Evolutionary conservation across 192 early-diverging fungal genomes (phyloP).

Genomic region (Coemansia reversa): DNA sequence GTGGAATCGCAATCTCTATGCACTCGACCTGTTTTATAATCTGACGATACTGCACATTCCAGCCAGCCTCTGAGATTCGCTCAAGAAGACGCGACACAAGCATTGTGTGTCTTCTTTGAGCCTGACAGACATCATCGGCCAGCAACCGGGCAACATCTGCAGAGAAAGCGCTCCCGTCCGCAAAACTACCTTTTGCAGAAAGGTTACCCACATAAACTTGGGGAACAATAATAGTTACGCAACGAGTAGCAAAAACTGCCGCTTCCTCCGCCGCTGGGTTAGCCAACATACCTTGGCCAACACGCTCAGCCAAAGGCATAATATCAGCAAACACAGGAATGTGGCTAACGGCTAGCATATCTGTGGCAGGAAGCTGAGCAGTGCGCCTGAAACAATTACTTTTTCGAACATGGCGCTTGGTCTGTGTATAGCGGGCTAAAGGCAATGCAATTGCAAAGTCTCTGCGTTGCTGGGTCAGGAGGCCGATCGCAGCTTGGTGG

Average conservation of each 20-base stretch:
- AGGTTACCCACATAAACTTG: constrained; percentile 16
- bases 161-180: constrained; percentile 1
- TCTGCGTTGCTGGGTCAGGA: constrained; percentile 36
- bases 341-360: neutral
- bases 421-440: neutral
- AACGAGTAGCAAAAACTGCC: constrained; percentile 20
- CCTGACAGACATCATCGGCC: constrained; percentile 12
- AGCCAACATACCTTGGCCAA: neutral
- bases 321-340: neutral
- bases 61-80: constrained; percentile 32
- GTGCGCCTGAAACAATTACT: neutral
- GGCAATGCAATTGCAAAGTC: constrained; percentile 27
- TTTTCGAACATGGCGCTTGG: too few relatives aligned
- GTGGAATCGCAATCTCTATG: constrained; percentile 34
- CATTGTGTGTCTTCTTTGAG: constrained; percentile 27
- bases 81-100: constrained; percentile 38
- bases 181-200: neutral
- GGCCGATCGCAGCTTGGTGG: constrained; percentile 27
- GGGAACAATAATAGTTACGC: constrained; percentile 40
- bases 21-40: constrained; percentile 10
- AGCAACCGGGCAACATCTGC: constrained; percentile 23
- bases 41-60: constrained; percentile 34
- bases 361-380: neutral
- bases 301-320: neutral
- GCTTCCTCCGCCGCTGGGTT: constrained; percentile 16